Conservation (phyloP, 164 flowering plant genomes). For the Magnolia officinalis region DNA sequence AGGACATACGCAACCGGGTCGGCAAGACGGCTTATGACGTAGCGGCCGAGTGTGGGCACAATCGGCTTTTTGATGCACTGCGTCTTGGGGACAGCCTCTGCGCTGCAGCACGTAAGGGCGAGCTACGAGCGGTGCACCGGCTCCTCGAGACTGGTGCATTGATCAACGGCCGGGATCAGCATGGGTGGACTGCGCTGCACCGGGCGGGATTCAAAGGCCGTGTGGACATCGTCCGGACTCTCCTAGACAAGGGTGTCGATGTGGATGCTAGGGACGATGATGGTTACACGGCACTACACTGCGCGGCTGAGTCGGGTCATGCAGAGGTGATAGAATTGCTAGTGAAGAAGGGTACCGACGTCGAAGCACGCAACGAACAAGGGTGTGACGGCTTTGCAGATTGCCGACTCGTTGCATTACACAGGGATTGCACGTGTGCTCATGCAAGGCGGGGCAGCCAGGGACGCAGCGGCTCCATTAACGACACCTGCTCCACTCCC, state of each 20-base stretch:
- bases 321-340: slow-evolving; percentile 53
- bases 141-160: slow-evolving; percentile 55
- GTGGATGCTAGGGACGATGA: slow-evolving; percentile 60
- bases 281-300: slow-evolving; percentile 71
- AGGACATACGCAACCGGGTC: slow-evolving; percentile 40
- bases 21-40: slow-evolving; percentile 67
- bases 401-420: slow-evolving; percentile 54
- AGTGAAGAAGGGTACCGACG: slow-evolving; percentile 60
- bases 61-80: slow-evolving; percentile 47
- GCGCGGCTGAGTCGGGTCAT: slow-evolving; percentile 65
- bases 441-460: slow-evolving; percentile 40
- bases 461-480: slow-evolving; percentile 16
- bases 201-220: slow-evolving; percentile 63
- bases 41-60: slow-evolving; percentile 56
- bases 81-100: slow-evolving; percentile 55
- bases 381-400: slow-evolving; percentile 49
- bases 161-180: slow-evolving; percentile 60
- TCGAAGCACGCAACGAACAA: slow-evolving; percentile 56
- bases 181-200: slow-evolving; percentile 73
- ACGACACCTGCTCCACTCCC: background rate
- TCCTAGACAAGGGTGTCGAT: slow-evolving; percentile 51
- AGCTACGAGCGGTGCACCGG: slow-evolving; percentile 39
- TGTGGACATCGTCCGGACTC: slow-evolving; percentile 30
- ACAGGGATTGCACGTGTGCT: slow-evolving; percentile 50
- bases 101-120: slow-evolving; percentile 59